Evolutionary conservation across 192 early-diverging fungal species (phyloP).

Genomic region (Haplosporangium gracile): DNA sequence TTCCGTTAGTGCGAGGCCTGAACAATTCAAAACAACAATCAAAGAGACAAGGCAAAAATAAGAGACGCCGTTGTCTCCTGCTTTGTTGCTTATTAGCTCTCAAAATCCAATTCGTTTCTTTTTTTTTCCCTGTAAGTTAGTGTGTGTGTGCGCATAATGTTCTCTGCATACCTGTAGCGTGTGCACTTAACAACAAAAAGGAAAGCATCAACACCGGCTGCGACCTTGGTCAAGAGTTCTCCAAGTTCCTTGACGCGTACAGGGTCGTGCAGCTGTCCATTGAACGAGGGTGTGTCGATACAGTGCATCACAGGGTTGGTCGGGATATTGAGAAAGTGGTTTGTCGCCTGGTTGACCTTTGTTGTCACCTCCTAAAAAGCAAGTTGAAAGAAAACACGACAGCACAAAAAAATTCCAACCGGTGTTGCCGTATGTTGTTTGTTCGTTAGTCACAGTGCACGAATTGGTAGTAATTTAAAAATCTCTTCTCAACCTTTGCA

Average conservation of each 20-base stretch:
- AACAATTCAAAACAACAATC: neutral
- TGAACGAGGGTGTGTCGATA: conserved; percentile 60
- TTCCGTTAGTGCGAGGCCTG: neutral
- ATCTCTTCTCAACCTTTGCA: neutral
- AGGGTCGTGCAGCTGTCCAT: conserved; percentile 54
- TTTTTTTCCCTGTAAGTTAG: neutral
- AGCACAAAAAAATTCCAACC: neutral
- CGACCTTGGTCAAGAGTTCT: conserved; percentile 26
- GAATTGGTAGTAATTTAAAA: neutral
- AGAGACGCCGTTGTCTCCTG: neutral
- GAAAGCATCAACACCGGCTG: conserved; percentile 57
- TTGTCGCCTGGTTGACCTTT: conserved; percentile 36
- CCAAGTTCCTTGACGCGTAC: conserved; percentile 40
- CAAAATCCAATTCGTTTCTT: neutral
- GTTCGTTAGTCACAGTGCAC: neutral
- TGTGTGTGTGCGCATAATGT: neutral
- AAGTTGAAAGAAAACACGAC: neutral
- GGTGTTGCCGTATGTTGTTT: neutral
- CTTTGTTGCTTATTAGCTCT: neutral
- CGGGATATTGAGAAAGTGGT: conserved; percentile 53
- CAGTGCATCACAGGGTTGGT: conserved; percentile 56
- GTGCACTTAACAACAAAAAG: conserved; percentile 59
- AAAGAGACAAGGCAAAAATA: neutral
- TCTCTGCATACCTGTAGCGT: conserved; percentile 52
- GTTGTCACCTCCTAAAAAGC: conserved; percentile 56